Base-by-base conservation (phyloP, 2,329 filamentous ascomycete species). In the Fusarium oligoseptatum region DNA sequence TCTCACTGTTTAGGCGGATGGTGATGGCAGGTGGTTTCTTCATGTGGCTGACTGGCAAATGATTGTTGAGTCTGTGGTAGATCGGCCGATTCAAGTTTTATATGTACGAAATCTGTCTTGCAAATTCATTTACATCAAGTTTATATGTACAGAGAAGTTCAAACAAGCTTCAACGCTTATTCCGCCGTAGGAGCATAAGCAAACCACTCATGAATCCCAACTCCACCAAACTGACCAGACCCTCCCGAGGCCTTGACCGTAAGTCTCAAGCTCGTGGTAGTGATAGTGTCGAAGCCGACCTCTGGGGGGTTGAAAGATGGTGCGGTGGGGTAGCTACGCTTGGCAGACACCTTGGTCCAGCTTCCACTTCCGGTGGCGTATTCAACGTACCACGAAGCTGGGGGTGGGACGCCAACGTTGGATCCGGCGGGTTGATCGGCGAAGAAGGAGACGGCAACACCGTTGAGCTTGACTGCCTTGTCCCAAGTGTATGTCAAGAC, bases 401-500 rank as follows among this genome's bases (percentile, higher is more conserved):
- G 80, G 1, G 80, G 80, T 14, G 81, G 79, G 4, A 82, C 78
- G 1, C 81, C 79, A 5, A 80, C 60, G n/a, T 75, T 76, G 3
- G 79, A 77, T 4, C 80, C 80, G 0, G 78, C 80, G 1, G 76
- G 71, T 36, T 80, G 75, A 43, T 82, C 80, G 0, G 80, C 77
- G 64, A 82, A 82, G 65, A 81, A 81, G 10, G 79, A 75, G 20
- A 82, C 72, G 3, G 78, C 77, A 12, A 75, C 74, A 0, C 80
- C 80, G 64, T 81, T 78, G 36, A 83, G 77, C 57, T 75, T 60
- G 17, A 82, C 79, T 0, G 79, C 67, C 3, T 63, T 22, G 32
- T 78, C 71, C 81, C 82, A 83, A 5, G 76, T 79, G 50, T 81
- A 80, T 4, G 77, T 80, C 52, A 84, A 75, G 6, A 75, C 78